phyloP scores from a whole-genome alignment of 1,284 basidiomycete genomes.

The Boletus mariae region DNA sequence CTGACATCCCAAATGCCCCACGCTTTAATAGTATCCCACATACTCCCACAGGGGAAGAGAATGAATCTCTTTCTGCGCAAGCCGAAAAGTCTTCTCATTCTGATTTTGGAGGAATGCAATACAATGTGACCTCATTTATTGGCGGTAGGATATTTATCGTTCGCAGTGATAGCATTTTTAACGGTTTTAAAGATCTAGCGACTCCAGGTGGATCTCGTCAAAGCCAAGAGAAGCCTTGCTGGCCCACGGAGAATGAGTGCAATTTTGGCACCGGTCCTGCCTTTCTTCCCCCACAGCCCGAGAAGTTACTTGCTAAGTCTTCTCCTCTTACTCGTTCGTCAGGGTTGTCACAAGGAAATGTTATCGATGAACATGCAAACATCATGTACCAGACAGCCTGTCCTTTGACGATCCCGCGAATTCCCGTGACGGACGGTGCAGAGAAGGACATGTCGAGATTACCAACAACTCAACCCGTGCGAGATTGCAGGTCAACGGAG shows the following conservation, averaged over 20 bases:
- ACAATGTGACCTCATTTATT: slow-evolving; percentile 75
- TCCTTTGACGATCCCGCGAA: slow-evolving; percentile 1
- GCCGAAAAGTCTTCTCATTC: slow-evolving; percentile 21
- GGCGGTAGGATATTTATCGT: slow-evolving; percentile 44
- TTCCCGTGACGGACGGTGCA: neutral
- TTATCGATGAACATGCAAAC: neutral
- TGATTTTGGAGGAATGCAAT: slow-evolving; percentile 54
- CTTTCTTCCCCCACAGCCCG: neutral
- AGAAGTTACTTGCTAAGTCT: slow-evolving; percentile 1
- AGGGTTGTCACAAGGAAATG: slow-evolving; percentile 1
- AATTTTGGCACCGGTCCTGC: neutral
- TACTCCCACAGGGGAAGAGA: slow-evolving; percentile 33
- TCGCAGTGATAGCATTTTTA: slow-evolving; percentile 1
- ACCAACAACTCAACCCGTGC: slow-evolving; percentile 27
- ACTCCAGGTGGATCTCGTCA: slow-evolving; percentile 16
- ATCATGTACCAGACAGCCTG: neutral
- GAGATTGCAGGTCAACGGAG: slow-evolving; percentile 31
- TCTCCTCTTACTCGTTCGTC: slow-evolving; percentile 2
- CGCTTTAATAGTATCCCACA: slow-evolving; percentile 20
- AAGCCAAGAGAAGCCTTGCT: slow-evolving; percentile 4
- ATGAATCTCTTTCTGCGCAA: slow-evolving; percentile 25
- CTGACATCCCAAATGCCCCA: slow-evolving; percentile 17
- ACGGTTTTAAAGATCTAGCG: slow-evolving; percentile 31
- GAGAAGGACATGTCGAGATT: slow-evolving; percentile 17
- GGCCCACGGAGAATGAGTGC: slow-evolving; percentile 3